phyloP scores from a whole-genome alignment of 306 rosid species.

The Vigna reflexopilosa region DNA sequence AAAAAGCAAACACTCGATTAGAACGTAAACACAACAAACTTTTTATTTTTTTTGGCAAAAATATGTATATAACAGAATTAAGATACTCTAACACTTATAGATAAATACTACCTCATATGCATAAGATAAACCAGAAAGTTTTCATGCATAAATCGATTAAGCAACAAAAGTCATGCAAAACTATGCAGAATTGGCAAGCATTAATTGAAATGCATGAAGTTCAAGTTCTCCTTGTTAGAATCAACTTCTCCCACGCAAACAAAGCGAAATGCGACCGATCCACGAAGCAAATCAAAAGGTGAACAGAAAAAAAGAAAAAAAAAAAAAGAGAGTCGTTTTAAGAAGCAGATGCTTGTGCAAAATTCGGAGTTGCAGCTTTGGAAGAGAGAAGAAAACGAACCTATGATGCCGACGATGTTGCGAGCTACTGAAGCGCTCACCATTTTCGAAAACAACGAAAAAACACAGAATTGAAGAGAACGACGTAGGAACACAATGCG shows the following conservation, averaged over 20 bases:
- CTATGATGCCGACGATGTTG: slow-evolving; percentile 58
- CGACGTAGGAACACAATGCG: background rate
- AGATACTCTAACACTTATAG: no score
- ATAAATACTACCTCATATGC: no score
- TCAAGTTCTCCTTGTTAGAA: background rate
- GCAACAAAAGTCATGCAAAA: background rate
- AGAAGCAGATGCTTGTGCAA: no score
- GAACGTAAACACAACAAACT: background rate
- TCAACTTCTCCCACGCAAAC: background rate
- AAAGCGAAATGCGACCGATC: background rate
- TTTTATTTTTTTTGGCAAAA: no score
- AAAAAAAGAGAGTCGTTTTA: background rate
- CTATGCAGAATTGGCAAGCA: background rate
- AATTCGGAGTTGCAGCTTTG: background rate
- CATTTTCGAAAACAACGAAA: slow-evolving; percentile 44
- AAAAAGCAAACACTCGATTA: background rate
- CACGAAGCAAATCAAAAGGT: background rate
- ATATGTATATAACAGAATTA: no score
- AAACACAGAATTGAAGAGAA: background rate
- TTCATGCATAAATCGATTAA: background rate
- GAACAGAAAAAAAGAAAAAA: background rate
- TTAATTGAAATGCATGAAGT: background rate
- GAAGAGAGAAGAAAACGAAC: slow-evolving; percentile 40
- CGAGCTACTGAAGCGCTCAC: slow-evolving; percentile 38
- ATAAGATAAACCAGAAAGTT: no score